Evolutionary conservation across 2,329 filamentous ascomycete genomes (phyloP).

Genomic region (Calonectria pauciramosa): DNA sequence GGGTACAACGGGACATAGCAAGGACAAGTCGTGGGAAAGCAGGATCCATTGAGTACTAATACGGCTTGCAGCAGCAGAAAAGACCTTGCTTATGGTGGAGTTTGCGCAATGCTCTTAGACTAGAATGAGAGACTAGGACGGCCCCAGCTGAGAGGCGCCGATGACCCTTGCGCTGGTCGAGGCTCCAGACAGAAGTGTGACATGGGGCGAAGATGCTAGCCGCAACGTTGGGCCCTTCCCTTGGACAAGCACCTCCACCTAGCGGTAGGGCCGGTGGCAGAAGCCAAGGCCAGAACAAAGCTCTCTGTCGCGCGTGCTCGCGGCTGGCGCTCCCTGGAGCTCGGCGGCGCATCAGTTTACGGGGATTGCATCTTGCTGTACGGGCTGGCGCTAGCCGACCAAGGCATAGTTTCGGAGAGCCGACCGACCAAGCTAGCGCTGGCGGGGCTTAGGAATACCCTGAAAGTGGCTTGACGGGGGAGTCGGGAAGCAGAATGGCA

Average conservation of each 20-base stretch:
- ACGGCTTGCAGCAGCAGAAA: background rate
- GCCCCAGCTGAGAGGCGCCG: background rate
- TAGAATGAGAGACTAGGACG: slow-evolving; percentile 14
- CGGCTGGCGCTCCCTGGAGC: slow-evolving; percentile 27
- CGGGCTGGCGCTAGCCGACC: slow-evolving; percentile 23
- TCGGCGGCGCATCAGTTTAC: background rate
- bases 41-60: slow-evolving; percentile 16
- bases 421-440: slow-evolving; percentile 12
- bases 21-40: background rate
- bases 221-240: background rate
- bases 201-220: slow-evolving; percentile 9
- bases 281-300: background rate
- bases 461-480: slow-evolving; percentile 11
- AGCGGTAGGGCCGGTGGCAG: background rate
- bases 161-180: slow-evolving; percentile 5
- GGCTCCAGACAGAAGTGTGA: slow-evolving; percentile 2
- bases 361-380: slow-evolving; percentile 24
- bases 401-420: slow-evolving; percentile 24
- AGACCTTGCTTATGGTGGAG: slow-evolving; percentile 33
- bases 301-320: background rate
- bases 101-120: slow-evolving; percentile 26
- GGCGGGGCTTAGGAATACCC: slow-evolving; percentile 22
- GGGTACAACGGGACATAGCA: slow-evolving; percentile 5
- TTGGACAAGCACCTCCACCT: background rate
- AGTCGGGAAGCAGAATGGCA: slow-evolving; percentile 2